phyloP scores from a whole-genome alignment of 805 yeast genomes.

The Blastobotrys terrestris region DNA sequence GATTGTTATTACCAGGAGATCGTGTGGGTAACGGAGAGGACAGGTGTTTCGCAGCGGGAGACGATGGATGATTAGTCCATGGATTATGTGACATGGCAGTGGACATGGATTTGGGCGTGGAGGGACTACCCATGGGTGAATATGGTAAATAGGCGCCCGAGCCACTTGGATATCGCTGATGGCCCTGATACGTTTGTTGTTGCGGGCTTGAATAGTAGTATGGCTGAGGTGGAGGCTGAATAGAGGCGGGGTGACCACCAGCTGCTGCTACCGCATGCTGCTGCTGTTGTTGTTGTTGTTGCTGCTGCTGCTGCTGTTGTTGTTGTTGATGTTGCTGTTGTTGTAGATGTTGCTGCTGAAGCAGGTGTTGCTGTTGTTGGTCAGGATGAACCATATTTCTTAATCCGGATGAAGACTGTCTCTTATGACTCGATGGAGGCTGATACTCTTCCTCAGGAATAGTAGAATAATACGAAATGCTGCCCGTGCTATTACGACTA shows the following conservation, averaged over 20 bases:
- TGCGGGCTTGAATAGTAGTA: not conserved
- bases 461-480: not conserved
- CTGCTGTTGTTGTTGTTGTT: constrained; percentile 19
- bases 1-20: not conserved
- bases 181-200: not conserved
- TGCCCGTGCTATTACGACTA: not conserved
- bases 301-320: constrained; percentile 16
- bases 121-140: constrained; percentile 6
- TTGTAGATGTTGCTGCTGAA: not conserved
- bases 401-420: not conserved
- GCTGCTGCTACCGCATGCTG: constrained; percentile 20
- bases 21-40: not conserved
- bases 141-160: constrained; percentile 1
- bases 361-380: not conserved
- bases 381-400: not conserved
- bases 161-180: not conserved
- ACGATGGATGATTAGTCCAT: constrained; percentile 1
- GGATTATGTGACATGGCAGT: constrained; percentile 2
- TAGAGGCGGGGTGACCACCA: constrained; percentile 20
- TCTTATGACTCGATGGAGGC: not conserved
- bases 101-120: constrained; percentile 3
- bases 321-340: constrained; percentile 6
- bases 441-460: constrained; percentile 4
- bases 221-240: constrained; percentile 24
- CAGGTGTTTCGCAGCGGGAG: constrained; percentile 2